These are phyloP conservation scores for Galium porrigens DNA, from an alignment of 305 asterid species.

Conservation along the genomic window DNA sequence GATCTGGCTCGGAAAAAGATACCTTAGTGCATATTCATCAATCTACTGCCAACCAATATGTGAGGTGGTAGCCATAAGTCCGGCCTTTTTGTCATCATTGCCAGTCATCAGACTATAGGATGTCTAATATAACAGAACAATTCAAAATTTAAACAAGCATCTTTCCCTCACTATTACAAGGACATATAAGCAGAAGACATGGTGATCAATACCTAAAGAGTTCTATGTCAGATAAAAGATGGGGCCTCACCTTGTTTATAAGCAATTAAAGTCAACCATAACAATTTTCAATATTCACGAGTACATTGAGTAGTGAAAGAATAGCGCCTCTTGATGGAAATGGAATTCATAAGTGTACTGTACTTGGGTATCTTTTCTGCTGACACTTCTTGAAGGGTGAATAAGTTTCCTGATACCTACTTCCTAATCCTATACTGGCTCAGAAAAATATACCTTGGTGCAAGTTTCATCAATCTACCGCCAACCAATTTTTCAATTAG, in stretches of 20 bases:
- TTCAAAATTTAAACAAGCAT: not conserved
- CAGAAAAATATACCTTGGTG: slow-evolving; percentile 37
- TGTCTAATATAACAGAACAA: not conserved
- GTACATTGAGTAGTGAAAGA: not conserved
- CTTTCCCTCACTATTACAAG: not conserved
- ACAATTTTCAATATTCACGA: not conserved
- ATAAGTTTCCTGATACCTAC: not conserved
- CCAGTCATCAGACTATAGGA: not conserved
- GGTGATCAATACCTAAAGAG: not conserved
- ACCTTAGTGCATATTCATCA: slow-evolving; percentile 4
- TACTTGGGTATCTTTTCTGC: not conserved
- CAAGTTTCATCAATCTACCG: slow-evolving; percentile 59
- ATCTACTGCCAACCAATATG: slow-evolving; percentile 4
- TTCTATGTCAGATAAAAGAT: not conserved
- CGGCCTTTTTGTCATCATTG: slow-evolving; percentile 6
- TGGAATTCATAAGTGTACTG: not conserved
- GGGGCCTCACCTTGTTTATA: not conserved
- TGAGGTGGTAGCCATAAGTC: not conserved
- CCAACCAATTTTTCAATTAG: slow-evolving; percentile 35
- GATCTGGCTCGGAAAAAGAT: not conserved
- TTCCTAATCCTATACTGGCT: slow-evolving; percentile 28
- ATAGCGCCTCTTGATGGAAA: not conserved
- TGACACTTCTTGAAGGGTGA: too few relatives aligned
- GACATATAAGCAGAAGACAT: not conserved
- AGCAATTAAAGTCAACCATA: not conserved